Evolutionary conservation across 306 rosid species (phyloP).

Genomic region (Dalbergia cultrata): DNA sequence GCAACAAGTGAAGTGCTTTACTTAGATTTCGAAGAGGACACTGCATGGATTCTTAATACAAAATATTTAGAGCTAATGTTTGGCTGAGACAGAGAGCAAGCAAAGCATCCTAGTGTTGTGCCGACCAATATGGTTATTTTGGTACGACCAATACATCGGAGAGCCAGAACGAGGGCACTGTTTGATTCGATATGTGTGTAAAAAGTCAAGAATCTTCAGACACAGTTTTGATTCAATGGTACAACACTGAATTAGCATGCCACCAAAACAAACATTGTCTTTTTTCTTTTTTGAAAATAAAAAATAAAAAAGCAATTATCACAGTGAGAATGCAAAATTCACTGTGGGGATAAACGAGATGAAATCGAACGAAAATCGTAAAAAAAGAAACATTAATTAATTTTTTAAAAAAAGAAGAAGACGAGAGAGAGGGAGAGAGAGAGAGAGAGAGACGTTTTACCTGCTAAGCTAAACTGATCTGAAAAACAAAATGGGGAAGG

Average conservation of each 20-base stretch:
- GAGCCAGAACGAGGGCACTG: conserved; percentile 36
- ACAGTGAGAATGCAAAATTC: conserved; percentile 14
- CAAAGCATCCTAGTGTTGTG: conserved; percentile 27
- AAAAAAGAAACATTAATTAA: conserved; percentile 7
- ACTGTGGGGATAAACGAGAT: conserved; percentile 6
- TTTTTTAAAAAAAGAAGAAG: no score
- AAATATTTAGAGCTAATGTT: conserved; percentile 19
- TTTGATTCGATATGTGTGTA: conserved; percentile 43
- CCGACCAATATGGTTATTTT: conserved; percentile 22
- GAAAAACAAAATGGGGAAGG: conserved; percentile 27
- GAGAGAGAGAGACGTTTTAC: conserved; percentile 24
- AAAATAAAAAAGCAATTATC: background rate
- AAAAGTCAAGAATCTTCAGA: conserved; percentile 45
- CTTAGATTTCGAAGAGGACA: conserved; percentile 41
- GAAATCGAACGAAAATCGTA: conserved; percentile 42
- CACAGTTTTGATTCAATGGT: conserved; percentile 37
- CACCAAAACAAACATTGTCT: background rate
- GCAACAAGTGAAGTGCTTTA: conserved; percentile 36
- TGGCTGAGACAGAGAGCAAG: background rate
- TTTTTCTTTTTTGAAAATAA: no score
- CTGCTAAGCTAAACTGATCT: conserved; percentile 35
- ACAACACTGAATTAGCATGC: conserved; percentile 34
- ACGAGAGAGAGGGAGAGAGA: background rate
- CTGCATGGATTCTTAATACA: conserved; percentile 16
- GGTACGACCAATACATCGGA: conserved; percentile 1